These are phyloP conservation scores for Hypoxylon subgilvum DNA, from an alignment of 495 filamentous ascomycete genomes.

Conservation along the genomic window DNA sequence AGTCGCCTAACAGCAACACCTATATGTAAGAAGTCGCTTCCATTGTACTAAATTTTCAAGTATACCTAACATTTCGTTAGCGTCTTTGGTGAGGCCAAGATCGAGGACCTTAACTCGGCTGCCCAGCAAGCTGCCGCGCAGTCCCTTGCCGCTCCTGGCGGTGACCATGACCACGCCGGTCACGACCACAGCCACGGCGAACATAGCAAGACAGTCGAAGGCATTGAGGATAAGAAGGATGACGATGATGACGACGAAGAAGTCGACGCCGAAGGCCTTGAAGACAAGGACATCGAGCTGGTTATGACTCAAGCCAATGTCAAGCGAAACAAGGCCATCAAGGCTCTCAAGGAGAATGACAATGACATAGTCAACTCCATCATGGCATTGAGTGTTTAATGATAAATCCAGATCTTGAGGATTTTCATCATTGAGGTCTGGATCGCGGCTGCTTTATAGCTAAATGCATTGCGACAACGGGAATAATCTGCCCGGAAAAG, in stretches of 20 bases:
- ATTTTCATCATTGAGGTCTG: background rate
- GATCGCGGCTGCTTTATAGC: constrained; percentile 6
- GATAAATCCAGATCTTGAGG: background rate
- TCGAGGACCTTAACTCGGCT: constrained; percentile 97
- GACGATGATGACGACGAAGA: constrained; percentile 90
- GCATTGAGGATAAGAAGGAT: constrained; percentile 76
- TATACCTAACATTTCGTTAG: constrained; percentile 52
- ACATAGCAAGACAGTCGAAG: constrained; percentile 72
- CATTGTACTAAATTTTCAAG: background rate
- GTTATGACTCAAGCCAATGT: constrained; percentile 98
- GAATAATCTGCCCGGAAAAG: constrained; percentile 24
- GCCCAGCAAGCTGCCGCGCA: constrained; percentile 93
- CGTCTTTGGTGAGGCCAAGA: constrained; percentile 99
- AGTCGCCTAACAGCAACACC: constrained; percentile 96
- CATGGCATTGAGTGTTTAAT: constrained; percentile 97
- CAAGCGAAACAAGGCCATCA: constrained; percentile 96
- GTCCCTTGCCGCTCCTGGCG: constrained; percentile 40
- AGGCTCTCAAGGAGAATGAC: constrained; percentile 97
- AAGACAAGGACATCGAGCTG: constrained; percentile 98
- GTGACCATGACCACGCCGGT: constrained; percentile 62
- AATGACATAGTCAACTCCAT: constrained; percentile 99
- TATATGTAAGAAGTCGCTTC: constrained; percentile 80
- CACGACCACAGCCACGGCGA: constrained; percentile 74
- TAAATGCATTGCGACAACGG: constrained; percentile 33
- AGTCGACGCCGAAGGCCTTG: constrained; percentile 88